Conservation (phyloP, 2,329 filamentous ascomycete species). For the Teratosphaeria nubilosa region DNA sequence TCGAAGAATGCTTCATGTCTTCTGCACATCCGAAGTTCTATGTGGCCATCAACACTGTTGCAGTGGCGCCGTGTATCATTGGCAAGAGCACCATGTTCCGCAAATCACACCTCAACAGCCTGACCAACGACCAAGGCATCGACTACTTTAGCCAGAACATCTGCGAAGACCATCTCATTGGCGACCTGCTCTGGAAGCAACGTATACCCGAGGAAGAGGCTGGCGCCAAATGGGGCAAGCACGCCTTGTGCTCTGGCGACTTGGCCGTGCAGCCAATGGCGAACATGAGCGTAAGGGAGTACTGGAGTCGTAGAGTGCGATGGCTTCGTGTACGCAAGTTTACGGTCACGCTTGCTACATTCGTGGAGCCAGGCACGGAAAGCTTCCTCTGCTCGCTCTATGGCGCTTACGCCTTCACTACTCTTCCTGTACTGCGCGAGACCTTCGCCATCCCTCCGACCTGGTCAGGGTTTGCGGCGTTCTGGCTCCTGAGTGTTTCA, state of each 20-base stretch:
- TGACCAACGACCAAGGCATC: conserved; percentile 59
- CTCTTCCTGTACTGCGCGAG: conserved; percentile 52
- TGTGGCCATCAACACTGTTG: conserved; percentile 87
- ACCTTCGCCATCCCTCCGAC: conserved; percentile 48
- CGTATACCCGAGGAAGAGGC: conserved; percentile 33
- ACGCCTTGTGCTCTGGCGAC: conserved; percentile 75
- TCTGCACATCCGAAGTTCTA: conserved; percentile 97
- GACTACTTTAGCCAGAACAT: conserved; percentile 94
- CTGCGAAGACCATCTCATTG: conserved; percentile 94
- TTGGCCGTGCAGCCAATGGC: conserved; percentile 83
- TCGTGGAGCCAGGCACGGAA: conserved; percentile 89
- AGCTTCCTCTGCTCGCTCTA: conserved; percentile 74
- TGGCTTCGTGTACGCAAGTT: conserved; percentile 94
- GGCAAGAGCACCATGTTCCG: conserved; percentile 99
- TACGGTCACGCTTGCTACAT: conserved; percentile 77
- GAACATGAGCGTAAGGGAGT: conserved; percentile 65
- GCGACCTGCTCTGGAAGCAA: conserved; percentile 76
- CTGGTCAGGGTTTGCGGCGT: conserved; percentile 54
- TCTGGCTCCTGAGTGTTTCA: conserved; percentile 57
- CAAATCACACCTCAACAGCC: conserved; percentile 72
- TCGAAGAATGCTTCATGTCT: conserved; percentile 92
- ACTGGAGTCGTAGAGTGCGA: conserved; percentile 69
- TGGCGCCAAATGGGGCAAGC: conserved; percentile 53
- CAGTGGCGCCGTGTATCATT: conserved; percentile 83
- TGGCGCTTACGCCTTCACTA: conserved; percentile 68